Percentiles rank a stretch among this genome's conserved stretches.
Evolutionary conservation across 257 asterid species (phyloP).

Genomic region (Salvia splendens): DNA sequence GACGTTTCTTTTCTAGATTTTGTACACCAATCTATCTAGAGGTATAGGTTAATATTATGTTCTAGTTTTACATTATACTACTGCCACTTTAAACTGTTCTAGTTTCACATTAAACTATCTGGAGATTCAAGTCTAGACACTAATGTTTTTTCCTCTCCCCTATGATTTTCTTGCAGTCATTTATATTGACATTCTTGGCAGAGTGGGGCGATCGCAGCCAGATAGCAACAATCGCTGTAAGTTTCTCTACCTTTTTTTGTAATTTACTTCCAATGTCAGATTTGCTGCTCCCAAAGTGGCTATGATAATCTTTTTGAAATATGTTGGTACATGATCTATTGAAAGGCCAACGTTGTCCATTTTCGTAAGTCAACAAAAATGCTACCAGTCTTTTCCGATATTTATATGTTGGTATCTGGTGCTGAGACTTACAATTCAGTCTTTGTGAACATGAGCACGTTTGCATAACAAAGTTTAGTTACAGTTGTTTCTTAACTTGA

Average conservation of each 20-base stretch:
- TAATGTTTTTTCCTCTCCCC: conserved; percentile 10
- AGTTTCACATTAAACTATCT: background rate
- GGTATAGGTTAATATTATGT: conserved; percentile 42
- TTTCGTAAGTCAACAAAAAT: too few relatives aligned
- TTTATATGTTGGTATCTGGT: too few relatives aligned
- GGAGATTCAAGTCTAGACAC: background rate
- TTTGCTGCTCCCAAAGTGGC: too few relatives aligned
- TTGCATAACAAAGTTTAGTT: too few relatives aligned
- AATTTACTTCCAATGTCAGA: background rate
- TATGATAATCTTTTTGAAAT: too few relatives aligned
- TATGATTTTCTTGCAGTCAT: conserved; percentile 58
- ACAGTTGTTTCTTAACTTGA: background rate
- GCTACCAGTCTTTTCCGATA: too few relatives aligned
- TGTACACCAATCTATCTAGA: conserved; percentile 86
- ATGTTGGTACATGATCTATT: too few relatives aligned
- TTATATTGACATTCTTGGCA: conserved; percentile 89
- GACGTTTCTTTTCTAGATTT: conserved; percentile 81
- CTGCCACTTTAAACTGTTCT: background rate
- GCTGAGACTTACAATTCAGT: background rate
- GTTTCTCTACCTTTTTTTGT: conserved; percentile 20
- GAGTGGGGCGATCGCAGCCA: conserved; percentile 99
- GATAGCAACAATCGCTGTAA: conserved; percentile 97
- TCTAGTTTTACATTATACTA: background rate
- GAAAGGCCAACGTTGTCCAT: too few relatives aligned
- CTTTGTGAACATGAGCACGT: background rate